A percentile compares a stretch with the other conserved stretches of the same genome.
These are phyloP conservation scores for Spergularia bocconei DNA, from an alignment of 148 eudicot genomes.

Conservation along the genomic window DNA sequence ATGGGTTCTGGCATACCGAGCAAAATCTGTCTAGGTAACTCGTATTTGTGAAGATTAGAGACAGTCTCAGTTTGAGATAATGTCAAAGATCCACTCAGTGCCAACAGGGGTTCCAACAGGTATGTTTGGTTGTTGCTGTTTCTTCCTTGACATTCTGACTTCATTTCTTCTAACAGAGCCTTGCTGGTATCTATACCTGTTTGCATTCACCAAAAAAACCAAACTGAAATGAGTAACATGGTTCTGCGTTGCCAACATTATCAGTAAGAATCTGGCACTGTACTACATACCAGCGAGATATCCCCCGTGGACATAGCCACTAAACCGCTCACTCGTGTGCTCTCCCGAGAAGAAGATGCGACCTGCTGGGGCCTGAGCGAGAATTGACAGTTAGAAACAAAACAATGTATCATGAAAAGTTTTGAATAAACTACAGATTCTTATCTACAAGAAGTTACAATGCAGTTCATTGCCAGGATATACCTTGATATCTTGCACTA, in stretches of 20 bases:
- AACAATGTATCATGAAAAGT: no score
- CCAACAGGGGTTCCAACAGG: slow-evolving; percentile 53
- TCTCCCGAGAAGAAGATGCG: slow-evolving; percentile 80
- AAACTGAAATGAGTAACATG: neutral
- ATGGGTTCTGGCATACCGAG: slow-evolving; percentile 61
- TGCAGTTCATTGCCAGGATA: neutral
- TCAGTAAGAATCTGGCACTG: neutral
- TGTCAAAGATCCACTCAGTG: slow-evolving; percentile 44
- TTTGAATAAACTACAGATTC: neutral
- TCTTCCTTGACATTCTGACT: slow-evolving; percentile 33
- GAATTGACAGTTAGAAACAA: neutral
- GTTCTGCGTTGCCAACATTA: neutral
- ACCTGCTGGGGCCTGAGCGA: slow-evolving; percentile 66
- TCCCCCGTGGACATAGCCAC: slow-evolving; percentile 87
- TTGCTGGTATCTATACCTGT: slow-evolving; percentile 72
- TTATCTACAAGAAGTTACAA: neutral
- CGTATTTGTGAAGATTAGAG: slow-evolving; percentile 52
- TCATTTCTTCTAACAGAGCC: slow-evolving; percentile 64
- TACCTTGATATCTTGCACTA: slow-evolving; percentile 63
- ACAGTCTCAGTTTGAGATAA: slow-evolving; percentile 42
- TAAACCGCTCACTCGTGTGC: slow-evolving; percentile 86
- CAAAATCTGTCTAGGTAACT: slow-evolving; percentile 55
- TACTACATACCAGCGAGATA: slow-evolving; percentile 62
- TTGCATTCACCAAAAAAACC: slow-evolving; percentile 19
- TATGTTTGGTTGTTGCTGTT: slow-evolving; percentile 32